phyloP scores from a whole-genome alignment of 768 basidiomycete species.

The Mrakia blollopis region DNA sequence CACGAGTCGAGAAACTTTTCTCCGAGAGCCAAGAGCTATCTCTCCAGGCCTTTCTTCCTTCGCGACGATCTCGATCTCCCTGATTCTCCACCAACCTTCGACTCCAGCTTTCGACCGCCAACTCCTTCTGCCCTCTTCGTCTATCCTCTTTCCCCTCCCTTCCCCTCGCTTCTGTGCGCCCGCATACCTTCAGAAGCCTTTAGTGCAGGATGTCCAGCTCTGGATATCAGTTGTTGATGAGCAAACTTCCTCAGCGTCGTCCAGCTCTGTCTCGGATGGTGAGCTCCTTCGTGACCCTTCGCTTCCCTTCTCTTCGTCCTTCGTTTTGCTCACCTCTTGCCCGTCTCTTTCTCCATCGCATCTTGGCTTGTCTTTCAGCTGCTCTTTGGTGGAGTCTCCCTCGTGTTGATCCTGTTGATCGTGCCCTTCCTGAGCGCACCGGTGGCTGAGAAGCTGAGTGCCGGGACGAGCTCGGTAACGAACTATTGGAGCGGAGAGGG shows the following conservation, averaged over 20 bases:
- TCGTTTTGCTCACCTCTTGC: not conserved
- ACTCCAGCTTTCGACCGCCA: no score
- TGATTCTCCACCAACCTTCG: no score
- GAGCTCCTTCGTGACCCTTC: not conserved
- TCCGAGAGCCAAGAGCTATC: no score
- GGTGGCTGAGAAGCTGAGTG: not conserved
- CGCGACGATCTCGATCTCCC: no score
- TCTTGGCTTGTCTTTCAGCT: not conserved
- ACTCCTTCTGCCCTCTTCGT: no score
- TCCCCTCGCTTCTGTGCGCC: no score
- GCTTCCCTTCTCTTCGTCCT: not conserved
- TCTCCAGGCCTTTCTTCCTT: no score
- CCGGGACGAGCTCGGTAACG: conserved; percentile 16
- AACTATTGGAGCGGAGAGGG: not conserved
- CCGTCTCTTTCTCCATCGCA: not conserved
- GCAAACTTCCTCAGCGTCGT: not conserved
- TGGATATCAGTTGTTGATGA: not conserved
- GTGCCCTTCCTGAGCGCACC: conserved; percentile 5
- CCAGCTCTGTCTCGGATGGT: not conserved
- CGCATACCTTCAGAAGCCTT: no score
- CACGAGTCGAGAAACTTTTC: no score
- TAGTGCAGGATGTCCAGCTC: not conserved
- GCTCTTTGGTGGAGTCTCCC: not conserved
- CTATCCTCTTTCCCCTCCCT: no score
- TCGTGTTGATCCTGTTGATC: not conserved